Evolutionary conservation across 2,329 filamentous ascomycete genomes (phyloP), one percentile per base, ranked within the genome.

Genomic region (Teratosphaeria zuluensis): DNA sequence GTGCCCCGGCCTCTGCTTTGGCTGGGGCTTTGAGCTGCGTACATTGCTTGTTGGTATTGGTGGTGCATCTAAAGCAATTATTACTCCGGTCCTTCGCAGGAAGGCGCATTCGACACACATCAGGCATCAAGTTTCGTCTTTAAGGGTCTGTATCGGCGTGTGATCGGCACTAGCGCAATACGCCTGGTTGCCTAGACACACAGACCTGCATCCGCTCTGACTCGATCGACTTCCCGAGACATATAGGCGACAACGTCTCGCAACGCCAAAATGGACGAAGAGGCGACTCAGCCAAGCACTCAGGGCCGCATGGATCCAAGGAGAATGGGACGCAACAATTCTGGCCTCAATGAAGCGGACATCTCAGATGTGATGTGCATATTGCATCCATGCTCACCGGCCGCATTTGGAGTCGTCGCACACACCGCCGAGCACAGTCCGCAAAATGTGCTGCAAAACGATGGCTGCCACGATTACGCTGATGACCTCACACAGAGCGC

Each of bases 311-410:
- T 91, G 64, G 91, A 96, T 71, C 90, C 90, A 48, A 84, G 90
- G 62, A 85, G 90, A 57, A 72, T 89, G 62, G 90, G 90, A 58
- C 81, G 87, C 70, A 88, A 90, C 73, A 89, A 90, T 70, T 94
- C 90, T 48, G 90, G 89, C 58, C 85, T 96, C 61, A 87, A 83
- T 56, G 87, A 92, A 65, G 83, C 89, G 64, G 92, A 96, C 71
- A 83, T 94, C 55, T 84, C 89, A 62, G 92, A 96, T 74, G 90
- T 96, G 65, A 84, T 96, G 64, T 95, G 91, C 75, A 85, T 96
- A 59, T 81, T 97, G 31, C 86, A 95, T 65, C 92, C 92, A 11
- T 84, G 84, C 64, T 89, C 90, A 2, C 79, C 84, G 46, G 81
- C 83, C 24, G 90, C 92, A 21, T 85, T 87, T 63, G 78, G 79